phyloP scores from a whole-genome alignment of 257 asterid species.

The Haberlea rhodopensis region DNA sequence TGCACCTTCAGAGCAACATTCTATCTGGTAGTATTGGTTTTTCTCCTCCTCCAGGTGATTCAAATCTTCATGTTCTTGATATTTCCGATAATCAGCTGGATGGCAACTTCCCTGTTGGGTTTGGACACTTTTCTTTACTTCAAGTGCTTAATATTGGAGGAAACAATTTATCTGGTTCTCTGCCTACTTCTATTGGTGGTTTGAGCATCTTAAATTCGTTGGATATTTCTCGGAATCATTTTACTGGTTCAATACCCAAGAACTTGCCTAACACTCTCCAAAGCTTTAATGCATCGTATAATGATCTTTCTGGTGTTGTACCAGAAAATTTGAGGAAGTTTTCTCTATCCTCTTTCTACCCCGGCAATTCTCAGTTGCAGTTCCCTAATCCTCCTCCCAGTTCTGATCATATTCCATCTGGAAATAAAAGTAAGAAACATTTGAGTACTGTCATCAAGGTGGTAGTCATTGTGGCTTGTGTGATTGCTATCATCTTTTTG shows the following conservation, averaged over 20 bases:
- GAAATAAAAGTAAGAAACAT: conserved; percentile 33
- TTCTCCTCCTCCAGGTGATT: conserved; percentile 43
- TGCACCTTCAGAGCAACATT: conserved; percentile 64
- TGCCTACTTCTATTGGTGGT: conserved; percentile 58
- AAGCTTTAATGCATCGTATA: conserved; percentile 75
- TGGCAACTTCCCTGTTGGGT: conserved; percentile 62
- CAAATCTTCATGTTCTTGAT: conserved; percentile 59
- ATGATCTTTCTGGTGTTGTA: conserved; percentile 80
- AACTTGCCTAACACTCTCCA: conserved; percentile 60
- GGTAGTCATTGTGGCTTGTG: conserved; percentile 56
- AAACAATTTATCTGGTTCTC: conserved; percentile 72
- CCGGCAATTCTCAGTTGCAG: conserved; percentile 73
- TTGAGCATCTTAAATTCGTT: conserved; percentile 46
- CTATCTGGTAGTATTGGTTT: conserved; percentile 61
- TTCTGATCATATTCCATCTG: conserved; percentile 40
- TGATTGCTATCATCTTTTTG: conserved; percentile 46
- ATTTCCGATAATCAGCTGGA: conserved; percentile 59
- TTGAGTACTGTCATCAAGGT: conserved; percentile 51
- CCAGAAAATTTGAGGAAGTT: conserved; percentile 85
- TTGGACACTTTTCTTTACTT: conserved; percentile 58
- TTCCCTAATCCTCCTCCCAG: conserved; percentile 81
- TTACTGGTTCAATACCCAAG: conserved; percentile 66
- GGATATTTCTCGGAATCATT: conserved; percentile 66
- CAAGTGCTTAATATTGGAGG: conserved; percentile 58
- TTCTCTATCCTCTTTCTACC: conserved; percentile 78